Evolutionary conservation across 78 protist genomes (phyloP).

Genomic region (Dictyostelium discoideum): DNA sequence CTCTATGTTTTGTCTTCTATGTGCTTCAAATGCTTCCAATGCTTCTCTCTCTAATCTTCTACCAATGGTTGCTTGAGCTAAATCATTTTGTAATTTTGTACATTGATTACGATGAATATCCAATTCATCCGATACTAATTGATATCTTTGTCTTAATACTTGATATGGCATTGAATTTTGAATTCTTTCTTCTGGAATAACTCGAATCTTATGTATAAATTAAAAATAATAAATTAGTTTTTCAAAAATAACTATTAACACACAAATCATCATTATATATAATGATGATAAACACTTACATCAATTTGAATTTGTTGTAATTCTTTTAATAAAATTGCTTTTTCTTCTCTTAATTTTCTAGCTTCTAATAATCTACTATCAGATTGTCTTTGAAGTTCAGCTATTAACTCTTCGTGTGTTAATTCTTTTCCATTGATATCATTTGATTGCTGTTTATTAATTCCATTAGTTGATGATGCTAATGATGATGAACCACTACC

Average conservation of each 20-base stretch:
- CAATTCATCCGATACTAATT: constrained; percentile 35
- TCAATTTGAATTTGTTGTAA: constrained; percentile 67
- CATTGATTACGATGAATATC: constrained; percentile 42
- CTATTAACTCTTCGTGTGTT: constrained; percentile 22
- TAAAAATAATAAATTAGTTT: neutral
- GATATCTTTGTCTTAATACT: constrained; percentile 30
- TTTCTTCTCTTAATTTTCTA: constrained; percentile 70
- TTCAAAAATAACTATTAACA: no score
- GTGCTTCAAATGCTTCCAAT: constrained; percentile 25
- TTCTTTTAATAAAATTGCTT: constrained; percentile 62
- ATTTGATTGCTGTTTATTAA: neutral
- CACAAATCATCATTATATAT: no score
- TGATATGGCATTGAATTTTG: constrained; percentile 42
- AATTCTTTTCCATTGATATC: neutral
- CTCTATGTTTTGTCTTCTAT: constrained; percentile 28
- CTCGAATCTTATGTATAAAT: neutral
- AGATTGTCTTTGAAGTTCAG: constrained; percentile 20
- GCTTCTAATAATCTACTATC: constrained; percentile 51
- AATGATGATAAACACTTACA: neutral
- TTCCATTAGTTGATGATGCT: neutral
- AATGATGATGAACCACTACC: constrained; percentile 1
- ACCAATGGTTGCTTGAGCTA: constrained; percentile 18
- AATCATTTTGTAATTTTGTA: constrained; percentile 47
- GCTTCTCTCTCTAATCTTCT: constrained; percentile 46
- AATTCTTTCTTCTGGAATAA: constrained; percentile 68